Conservation (phyloP, 139 green algal genomes). For the Desmodesmus armatus region DNA sequence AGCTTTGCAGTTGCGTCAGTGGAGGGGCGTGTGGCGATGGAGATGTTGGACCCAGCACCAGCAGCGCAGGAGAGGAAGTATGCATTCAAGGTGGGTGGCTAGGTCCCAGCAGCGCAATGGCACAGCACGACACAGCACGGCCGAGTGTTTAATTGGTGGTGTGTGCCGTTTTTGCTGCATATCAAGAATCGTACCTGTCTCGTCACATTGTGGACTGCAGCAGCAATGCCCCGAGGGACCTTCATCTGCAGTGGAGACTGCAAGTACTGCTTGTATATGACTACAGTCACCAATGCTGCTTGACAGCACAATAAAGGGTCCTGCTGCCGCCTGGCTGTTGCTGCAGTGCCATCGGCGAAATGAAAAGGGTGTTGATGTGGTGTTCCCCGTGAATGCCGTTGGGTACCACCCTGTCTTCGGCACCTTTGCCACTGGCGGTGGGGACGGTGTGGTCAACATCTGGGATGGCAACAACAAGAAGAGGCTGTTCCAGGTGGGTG, state of each 20-base stretch:
- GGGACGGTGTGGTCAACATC: constrained; percentile 90
- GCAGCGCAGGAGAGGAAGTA: constrained; percentile 80
- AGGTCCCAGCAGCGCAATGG: no score
- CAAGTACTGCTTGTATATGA: no score
- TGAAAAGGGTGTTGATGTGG: constrained; percentile 63
- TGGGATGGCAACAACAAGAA: constrained; percentile 97
- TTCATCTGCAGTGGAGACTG: no score
- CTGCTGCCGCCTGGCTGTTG: background rate
- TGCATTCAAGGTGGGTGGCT: constrained; percentile 83
- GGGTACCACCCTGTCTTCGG: constrained; percentile 81
- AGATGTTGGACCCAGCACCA: constrained; percentile 75
- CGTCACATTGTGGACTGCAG: background rate
- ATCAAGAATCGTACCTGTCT: background rate
- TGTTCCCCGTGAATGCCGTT: constrained; percentile 91
- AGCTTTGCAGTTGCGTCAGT: constrained; percentile 87
- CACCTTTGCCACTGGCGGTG: constrained; percentile 94
- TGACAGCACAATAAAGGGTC: background rate
- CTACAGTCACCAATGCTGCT: no score
- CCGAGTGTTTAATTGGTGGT: no score
- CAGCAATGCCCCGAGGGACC: no score
- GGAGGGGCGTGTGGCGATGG: constrained; percentile 92
- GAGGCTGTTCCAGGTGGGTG: constrained; percentile 80
- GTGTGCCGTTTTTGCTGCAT: constrained; percentile 49
- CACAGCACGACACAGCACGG: no score
- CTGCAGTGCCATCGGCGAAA: constrained; percentile 82